Evolutionary conservation across 2,329 filamentous ascomycete species (phyloP), one percentile per base, ranked within the genome.

Genomic region (Colletotrichum siamense): DNA sequence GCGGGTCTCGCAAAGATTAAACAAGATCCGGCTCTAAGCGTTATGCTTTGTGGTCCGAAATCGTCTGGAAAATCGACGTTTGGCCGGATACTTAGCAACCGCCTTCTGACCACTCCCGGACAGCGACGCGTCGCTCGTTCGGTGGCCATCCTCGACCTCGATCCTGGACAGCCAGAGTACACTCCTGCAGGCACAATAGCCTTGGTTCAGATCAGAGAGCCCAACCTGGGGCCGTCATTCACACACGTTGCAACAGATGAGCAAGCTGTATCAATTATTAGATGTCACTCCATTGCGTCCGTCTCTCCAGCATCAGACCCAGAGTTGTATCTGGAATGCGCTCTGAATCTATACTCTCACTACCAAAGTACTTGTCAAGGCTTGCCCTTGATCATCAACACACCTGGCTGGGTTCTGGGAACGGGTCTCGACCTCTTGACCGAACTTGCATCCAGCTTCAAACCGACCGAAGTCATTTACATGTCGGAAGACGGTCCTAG

Each of bases 41-140:
- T 91, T 8, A 86, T 96, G 77, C 86, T 95, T 4, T 93, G 93
- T 66, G 94, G 94, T 0, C 91, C 93, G 0, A 94, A 95, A 78
- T 92, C 91, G 1, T 92, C 94, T 4, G 94, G 94, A 4, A 96
- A 96, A 81, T 96, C 94, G 1, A 95, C 94, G 0, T 94, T 96
- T 81, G 90, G 91, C 15, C 91, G 90, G 64, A 83, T 95, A 6
- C 85, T 96, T 4, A 85, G 89, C 10, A 96, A 96, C 80, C 89
- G 91, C 13, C 85, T 95, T 10, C 83, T 95, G n/a, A 94, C 92
- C 5, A 83, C 86, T 62, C 80, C 81, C 73, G 77, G 63, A 79
- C 79, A 80, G 79, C 76, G 75, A 24, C 49, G 62, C 28, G 68
- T 71, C 8, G 82, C 70, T 24, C 34, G 28, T 2, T 81, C 81